Evolutionary conservation across 345 rosid species (phyloP).

Genomic region (Draba incana): DNA sequence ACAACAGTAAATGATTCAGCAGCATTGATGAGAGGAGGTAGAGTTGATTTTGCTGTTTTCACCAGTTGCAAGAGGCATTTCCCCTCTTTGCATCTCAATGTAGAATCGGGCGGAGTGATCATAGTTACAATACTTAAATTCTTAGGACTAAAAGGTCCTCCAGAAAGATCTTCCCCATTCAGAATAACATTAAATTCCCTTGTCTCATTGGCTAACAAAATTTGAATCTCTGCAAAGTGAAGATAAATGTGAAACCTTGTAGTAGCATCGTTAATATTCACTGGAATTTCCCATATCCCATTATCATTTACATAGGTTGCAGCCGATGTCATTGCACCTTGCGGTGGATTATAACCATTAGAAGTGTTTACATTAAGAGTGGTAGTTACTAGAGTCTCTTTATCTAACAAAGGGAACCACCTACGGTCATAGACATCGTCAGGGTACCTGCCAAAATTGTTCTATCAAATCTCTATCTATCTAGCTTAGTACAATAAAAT

Average conservation of each 20-base stretch:
- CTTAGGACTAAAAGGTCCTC: constrained; percentile 25
- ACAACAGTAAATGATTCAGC: constrained; percentile 20
- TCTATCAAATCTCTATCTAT: background rate
- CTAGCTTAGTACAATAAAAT: background rate
- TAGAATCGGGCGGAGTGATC: background rate
- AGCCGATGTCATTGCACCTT: constrained; percentile 45
- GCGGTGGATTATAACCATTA: constrained; percentile 32
- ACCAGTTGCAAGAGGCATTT: constrained; percentile 12
- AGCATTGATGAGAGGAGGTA: constrained; percentile 42
- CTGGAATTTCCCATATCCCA: constrained; percentile 26
- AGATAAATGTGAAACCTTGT: constrained; percentile 42
- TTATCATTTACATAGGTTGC: constrained; percentile 36
- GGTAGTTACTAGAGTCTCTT: constrained; percentile 14
- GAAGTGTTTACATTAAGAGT: constrained; percentile 23
- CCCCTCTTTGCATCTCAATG: constrained; percentile 15
- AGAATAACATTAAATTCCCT: constrained; percentile 32
- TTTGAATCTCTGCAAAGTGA: constrained; percentile 42
- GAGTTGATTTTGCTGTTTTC: constrained; percentile 33
- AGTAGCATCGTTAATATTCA: constrained; percentile 15
- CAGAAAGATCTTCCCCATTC: constrained; percentile 15
- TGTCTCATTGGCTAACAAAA: constrained; percentile 26
- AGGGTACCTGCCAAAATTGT: constrained; percentile 32
- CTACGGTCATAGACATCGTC: constrained; percentile 34
- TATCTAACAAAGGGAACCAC: constrained; percentile 17
- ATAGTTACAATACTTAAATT: constrained; percentile 1